phyloP scores from a whole-genome alignment of 2,329 filamentous ascomycete genomes.

The Domatiomyces catenatus region DNA sequence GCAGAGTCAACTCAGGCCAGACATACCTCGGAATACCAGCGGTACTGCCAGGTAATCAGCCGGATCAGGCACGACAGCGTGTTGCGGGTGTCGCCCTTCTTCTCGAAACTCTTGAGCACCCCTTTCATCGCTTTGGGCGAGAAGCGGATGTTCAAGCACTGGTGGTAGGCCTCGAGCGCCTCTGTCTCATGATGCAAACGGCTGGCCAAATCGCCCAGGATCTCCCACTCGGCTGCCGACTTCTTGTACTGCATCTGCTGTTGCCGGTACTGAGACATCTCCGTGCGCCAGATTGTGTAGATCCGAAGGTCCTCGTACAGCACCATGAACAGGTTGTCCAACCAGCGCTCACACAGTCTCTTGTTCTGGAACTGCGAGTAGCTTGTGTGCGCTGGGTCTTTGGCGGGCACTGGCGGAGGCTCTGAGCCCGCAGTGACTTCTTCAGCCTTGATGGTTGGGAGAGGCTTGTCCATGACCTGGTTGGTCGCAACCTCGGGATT shows the following conservation, averaged over 20 bases:
- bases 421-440: slow-evolving; percentile 62
- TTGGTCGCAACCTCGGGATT: slow-evolving; percentile 13
- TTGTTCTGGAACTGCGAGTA: slow-evolving; percentile 94
- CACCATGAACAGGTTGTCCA: slow-evolving; percentile 98
- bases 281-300: slow-evolving; percentile 98
- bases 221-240: slow-evolving; percentile 94
- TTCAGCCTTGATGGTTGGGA: slow-evolving; percentile 60
- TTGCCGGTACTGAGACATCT: slow-evolving; percentile 87
- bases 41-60: slow-evolving; percentile 92
- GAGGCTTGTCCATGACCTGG: slow-evolving; percentile 56
- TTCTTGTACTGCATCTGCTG: slow-evolving; percentile 95
- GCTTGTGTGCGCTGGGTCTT: slow-evolving; percentile 49
- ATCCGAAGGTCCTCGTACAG: slow-evolving; percentile 94
- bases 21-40: slow-evolving; percentile 88
- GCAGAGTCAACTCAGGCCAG: too few species aligned
- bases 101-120: slow-evolving; percentile 64
- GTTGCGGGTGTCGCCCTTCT: slow-evolving; percentile 61
- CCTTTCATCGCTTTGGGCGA: slow-evolving; percentile 84
- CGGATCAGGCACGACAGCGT: slow-evolving; percentile 75
- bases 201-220: slow-evolving; percentile 81
- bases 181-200: slow-evolving; percentile 85
- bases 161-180: slow-evolving; percentile 80
- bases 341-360: slow-evolving; percentile 89
- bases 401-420: slow-evolving; percentile 27
- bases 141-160: slow-evolving; percentile 75